A percentile compares a stretch with the other conserved stretches of the same genome.
phyloP scores from a whole-genome alignment of 805 yeast species.

The Cephaloascus albidus region DNA sequence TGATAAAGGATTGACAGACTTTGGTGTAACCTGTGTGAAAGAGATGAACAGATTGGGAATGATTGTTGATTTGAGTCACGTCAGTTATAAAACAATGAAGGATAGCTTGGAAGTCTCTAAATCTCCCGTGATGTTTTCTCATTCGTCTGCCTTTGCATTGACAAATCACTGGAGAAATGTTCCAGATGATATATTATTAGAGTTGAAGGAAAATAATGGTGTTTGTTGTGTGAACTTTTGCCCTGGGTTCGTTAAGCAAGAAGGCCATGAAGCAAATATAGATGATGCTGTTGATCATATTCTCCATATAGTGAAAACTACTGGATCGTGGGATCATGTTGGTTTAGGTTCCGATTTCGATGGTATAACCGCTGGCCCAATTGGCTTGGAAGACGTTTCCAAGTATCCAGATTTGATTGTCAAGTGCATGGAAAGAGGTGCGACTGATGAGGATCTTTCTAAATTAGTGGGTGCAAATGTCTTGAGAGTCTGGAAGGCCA shows the following conservation, averaged over 20 bases:
- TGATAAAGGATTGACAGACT: slow-evolving; percentile 33
- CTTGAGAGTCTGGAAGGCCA: slow-evolving; percentile 35
- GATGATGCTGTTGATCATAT: slow-evolving; percentile 40
- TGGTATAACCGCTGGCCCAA: slow-evolving; percentile 39
- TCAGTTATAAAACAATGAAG: slow-evolving; percentile 35
- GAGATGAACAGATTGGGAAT: slow-evolving; percentile 47
- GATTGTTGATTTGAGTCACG: slow-evolving; percentile 44
- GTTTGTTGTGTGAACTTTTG: slow-evolving; percentile 38
- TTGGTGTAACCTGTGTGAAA: slow-evolving; percentile 27
- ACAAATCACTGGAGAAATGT: slow-evolving; percentile 38
- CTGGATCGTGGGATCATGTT: slow-evolving; percentile 40
- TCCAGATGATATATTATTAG: slow-evolving; percentile 32
- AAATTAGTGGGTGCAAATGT: slow-evolving; percentile 37
- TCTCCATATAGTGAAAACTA: slow-evolving; percentile 26
- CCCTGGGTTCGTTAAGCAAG: slow-evolving; percentile 24
- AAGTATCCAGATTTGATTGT: slow-evolving; percentile 40
- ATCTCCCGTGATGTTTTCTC: slow-evolving; percentile 42
- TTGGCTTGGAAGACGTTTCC: slow-evolving; percentile 45
- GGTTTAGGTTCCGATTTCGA: slow-evolving; percentile 46
- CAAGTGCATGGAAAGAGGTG: slow-evolving; percentile 20
- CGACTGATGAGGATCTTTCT: slow-evolving; percentile 33
- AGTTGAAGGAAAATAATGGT: slow-evolving; percentile 31
- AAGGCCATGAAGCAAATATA: slow-evolving; percentile 21
- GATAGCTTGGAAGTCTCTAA: slow-evolving; percentile 28
- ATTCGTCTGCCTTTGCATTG: slow-evolving; percentile 32